Evolutionary conservation across 1,139 yeast species (phyloP).

Genomic region (Scheffersomyces segobiensis): DNA sequence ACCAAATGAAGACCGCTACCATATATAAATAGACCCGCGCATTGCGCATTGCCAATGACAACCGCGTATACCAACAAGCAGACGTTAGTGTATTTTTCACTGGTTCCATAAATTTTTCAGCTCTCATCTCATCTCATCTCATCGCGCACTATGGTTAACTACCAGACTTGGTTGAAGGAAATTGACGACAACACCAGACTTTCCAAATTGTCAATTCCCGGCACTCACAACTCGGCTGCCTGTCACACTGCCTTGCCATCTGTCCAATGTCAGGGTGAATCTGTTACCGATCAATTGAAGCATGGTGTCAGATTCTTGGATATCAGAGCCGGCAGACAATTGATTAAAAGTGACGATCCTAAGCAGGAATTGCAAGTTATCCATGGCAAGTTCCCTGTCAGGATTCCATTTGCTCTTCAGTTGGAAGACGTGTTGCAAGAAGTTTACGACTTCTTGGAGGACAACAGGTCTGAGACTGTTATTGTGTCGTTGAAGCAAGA

Average conservation of each 20-base stretch:
- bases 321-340: slow-evolving; percentile 62
- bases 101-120: background rate
- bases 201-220: slow-evolving; percentile 66
- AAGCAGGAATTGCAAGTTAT: slow-evolving; percentile 64
- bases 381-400: slow-evolving; percentile 78
- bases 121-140: background rate
- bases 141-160: slow-evolving; percentile 36
- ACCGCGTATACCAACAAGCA: background rate
- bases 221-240: slow-evolving; percentile 82
- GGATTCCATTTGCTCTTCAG: slow-evolving; percentile 57
- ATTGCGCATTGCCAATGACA: background rate
- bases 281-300: slow-evolving; percentile 60
- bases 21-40: background rate
- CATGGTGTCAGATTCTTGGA: slow-evolving; percentile 78
- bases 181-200: slow-evolving; percentile 53
- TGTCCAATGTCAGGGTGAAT: slow-evolving; percentile 73
- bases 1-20: background rate
- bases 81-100: background rate
- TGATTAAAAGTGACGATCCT: slow-evolving; percentile 46
- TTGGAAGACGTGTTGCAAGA: slow-evolving; percentile 52
- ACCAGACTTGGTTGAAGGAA: slow-evolving; percentile 55
- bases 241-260: slow-evolving; percentile 74
- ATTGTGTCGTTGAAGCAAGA: slow-evolving; percentile 74
- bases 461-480: slow-evolving; percentile 59
- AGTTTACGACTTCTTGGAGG: slow-evolving; percentile 56